Evolutionary conservation across 306 rosid species (phyloP).

Genomic region (Cicer chorassanicum): DNA sequence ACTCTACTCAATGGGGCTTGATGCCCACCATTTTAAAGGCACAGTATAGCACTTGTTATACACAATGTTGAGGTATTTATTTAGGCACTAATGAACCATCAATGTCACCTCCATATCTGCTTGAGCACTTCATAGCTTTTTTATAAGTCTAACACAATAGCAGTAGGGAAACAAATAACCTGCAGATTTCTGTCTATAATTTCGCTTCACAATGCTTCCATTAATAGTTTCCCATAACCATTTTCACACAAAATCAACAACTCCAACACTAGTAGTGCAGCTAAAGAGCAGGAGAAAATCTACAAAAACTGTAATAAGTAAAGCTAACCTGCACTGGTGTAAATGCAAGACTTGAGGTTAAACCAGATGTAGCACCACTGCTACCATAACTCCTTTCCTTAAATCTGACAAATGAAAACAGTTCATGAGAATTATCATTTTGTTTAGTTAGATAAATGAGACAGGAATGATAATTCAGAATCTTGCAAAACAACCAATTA

Average conservation of each 20-base stretch:
- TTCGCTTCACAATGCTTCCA: slow-evolving; percentile 6
- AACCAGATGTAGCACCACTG: slow-evolving; percentile 93
- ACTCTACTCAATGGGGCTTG: not conserved
- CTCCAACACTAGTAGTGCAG: slow-evolving; percentile 2
- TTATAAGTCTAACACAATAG: not conserved
- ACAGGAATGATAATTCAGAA: slow-evolving; percentile 19
- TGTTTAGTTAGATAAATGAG: slow-evolving; percentile 1
- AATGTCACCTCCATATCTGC: not conserved
- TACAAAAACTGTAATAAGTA: slow-evolving; percentile 12
- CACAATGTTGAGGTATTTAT: not conserved
- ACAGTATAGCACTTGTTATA: not conserved
- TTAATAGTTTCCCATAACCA: slow-evolving; percentile 19
- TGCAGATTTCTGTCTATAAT: not conserved
- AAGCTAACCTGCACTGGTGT: slow-evolving; percentile 91
- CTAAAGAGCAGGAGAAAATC: slow-evolving; percentile 13
- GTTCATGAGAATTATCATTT: slow-evolving; percentile 21
- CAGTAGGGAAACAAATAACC: slow-evolving; percentile 16
- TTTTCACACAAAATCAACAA: not conserved
- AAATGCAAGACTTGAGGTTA: slow-evolving; percentile 91
- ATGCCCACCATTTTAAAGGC: not conserved
- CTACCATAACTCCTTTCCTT: slow-evolving; percentile 89
- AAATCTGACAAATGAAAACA: slow-evolving; percentile 61
- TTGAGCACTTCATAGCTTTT: not conserved
- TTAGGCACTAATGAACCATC: not conserved
- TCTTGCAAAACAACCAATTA: slow-evolving; percentile 23